Evolutionary conservation across 768 basidiomycete species (phyloP).

Genomic region (Candolleomyces eurysporus): DNA sequence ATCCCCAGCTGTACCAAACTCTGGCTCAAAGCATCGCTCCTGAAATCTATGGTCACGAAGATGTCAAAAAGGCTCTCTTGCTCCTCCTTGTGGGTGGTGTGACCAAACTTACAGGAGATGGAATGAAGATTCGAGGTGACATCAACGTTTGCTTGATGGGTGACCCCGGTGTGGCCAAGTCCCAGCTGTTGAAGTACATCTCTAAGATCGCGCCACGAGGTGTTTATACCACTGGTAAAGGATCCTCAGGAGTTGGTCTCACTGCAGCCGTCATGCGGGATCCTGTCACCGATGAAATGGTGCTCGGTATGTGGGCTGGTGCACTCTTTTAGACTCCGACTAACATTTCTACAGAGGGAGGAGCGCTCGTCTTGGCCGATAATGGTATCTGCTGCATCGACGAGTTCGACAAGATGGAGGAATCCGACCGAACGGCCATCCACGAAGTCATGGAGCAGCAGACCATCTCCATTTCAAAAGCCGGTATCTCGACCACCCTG

Average conservation of each 20-base stretch:
- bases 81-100: constrained; percentile 93
- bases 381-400: constrained; percentile 99
- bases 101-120: constrained; percentile 92
- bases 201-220: constrained; percentile 98
- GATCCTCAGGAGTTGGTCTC: constrained; percentile 97
- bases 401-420: constrained; percentile 99
- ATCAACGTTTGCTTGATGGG: constrained; percentile 99
- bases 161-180: constrained; percentile 99
- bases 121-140: constrained; percentile 98
- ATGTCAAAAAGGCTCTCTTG: constrained; percentile 95
- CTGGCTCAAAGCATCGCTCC: constrained; percentile 95
- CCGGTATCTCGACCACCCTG: constrained; percentile 96
- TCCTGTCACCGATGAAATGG: constrained; percentile 99
- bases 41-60: constrained; percentile 96
- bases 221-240: constrained; percentile 97
- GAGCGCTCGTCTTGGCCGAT: constrained; percentile 97
- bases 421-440: constrained; percentile 94
- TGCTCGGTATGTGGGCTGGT: constrained; percentile 66
- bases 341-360: constrained; percentile 71
- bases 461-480: constrained; percentile 99
- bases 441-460: constrained; percentile 99
- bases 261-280: constrained; percentile 99
- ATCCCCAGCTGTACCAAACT: constrained; percentile 81
- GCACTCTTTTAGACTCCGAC: background rate
- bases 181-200: constrained; percentile 95